Conservation (phyloP, 305 asterid genomes). For the Caryopteris hybrid region DNA sequence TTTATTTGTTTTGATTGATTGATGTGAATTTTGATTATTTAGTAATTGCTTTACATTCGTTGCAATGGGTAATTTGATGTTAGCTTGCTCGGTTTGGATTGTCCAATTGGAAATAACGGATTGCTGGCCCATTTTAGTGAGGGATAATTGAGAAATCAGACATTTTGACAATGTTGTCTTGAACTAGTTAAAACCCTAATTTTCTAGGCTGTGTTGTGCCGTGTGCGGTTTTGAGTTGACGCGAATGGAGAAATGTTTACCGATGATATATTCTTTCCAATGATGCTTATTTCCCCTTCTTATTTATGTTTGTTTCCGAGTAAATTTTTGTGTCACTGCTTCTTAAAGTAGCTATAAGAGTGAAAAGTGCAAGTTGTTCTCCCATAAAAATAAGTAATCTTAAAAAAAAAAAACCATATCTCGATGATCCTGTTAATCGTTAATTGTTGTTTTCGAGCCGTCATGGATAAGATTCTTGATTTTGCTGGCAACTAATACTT, state of each 20-base stretch:
- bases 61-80: slow-evolving; percentile 14
- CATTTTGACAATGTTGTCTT: neutral
- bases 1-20: neutral
- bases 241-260: neutral
- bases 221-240: neutral
- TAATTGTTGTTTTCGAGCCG: neutral
- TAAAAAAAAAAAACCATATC: neutral
- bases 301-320: neutral
- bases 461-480: neutral
- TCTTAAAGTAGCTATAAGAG: neutral
- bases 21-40: neutral
- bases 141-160: neutral
- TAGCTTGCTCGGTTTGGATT: slow-evolving; percentile 14
- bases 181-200: neutral
- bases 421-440: neutral
- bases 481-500: neutral
- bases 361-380: neutral
- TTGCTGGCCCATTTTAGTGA: slow-evolving; percentile 2
- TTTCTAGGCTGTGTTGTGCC: neutral
- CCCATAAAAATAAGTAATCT: neutral
- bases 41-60: slow-evolving; percentile 1
- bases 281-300: neutral
- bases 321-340: neutral
- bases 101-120: neutral
- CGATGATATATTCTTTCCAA: neutral